A percentile compares a stretch with the other conserved stretches of the same genome.
Conservation (phyloP, 192 early-diverging fungal genomes). For the Pilobolus umbonatus region DNA sequence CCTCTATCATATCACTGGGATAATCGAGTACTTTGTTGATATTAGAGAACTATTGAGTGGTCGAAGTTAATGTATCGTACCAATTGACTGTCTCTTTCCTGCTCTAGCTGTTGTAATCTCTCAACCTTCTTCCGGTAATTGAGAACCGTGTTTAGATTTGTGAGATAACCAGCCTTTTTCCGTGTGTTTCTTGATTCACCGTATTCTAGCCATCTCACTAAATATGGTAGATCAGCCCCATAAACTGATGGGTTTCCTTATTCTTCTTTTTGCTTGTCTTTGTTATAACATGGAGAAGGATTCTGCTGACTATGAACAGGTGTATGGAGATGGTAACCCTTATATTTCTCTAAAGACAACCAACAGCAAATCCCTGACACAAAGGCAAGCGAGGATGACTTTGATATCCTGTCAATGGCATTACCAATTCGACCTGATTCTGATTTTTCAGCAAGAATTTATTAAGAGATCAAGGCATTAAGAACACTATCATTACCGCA, state of each 20-base stretch:
- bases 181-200: too few species aligned
- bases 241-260: neutral
- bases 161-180: too few species aligned
- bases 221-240: neutral
- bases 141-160: too few species aligned
- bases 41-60: too few species aligned
- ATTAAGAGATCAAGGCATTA: neutral
- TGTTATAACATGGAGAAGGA: conserved; percentile 3
- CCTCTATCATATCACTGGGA: too few species aligned
- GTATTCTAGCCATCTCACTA: too few species aligned
- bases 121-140: too few species aligned
- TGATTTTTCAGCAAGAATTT: conserved; percentile 11
- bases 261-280: neutral
- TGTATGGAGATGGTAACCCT: neutral
- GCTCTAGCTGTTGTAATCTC: too few species aligned
- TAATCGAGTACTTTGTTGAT: too few species aligned
- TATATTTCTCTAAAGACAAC: neutral
- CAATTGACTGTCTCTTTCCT: too few species aligned
- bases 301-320: conserved; percentile 1
- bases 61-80: too few species aligned
- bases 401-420: conserved; percentile 4
- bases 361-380: neutral
- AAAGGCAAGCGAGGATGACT: neutral
- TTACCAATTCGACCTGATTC: neutral
- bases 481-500: neutral